These are phyloP conservation scores for Claviceps fusiformis DNA, from an alignment of 2,329 filamentous ascomycete genomes.

Conservation along the genomic window DNA sequence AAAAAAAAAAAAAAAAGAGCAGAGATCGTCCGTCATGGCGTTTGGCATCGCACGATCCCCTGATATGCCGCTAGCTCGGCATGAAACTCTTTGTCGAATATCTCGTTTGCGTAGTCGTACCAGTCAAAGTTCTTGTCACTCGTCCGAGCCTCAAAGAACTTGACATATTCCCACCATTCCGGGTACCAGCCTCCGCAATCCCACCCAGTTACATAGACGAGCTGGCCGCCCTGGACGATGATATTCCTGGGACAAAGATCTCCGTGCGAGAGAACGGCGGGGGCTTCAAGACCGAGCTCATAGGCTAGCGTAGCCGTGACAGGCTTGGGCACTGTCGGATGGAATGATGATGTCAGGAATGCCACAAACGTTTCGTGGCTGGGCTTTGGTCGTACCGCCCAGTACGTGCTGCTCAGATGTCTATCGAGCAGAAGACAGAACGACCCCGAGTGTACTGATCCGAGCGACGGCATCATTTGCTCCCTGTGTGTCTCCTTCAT, in stretches of 20 bases:
- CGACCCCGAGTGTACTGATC: slow-evolving; percentile 8
- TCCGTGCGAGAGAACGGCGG: slow-evolving; percentile 13
- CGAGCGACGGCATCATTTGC: slow-evolving; percentile 1
- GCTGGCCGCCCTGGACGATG: slow-evolving; percentile 12
- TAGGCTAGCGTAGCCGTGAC: slow-evolving; percentile 11
- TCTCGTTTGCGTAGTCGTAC: slow-evolving; percentile 18
- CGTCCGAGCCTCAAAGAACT: slow-evolving; percentile 20
- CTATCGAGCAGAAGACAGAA: slow-evolving; percentile 14
- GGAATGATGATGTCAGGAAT: slow-evolving; percentile 15
- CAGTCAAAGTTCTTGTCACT: slow-evolving; percentile 15
- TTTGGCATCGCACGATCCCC: slow-evolving; percentile 16
- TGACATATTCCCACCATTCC: slow-evolving; percentile 22
- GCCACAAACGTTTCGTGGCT: slow-evolving; percentile 11
- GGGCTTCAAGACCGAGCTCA: slow-evolving; percentile 9
- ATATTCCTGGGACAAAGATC: slow-evolving; percentile 17
- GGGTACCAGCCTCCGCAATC: slow-evolving; percentile 20
- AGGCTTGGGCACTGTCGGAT: slow-evolving; percentile 12
- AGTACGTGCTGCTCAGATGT: slow-evolving; percentile 13
- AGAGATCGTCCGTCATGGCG: background rate
- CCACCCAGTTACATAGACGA: slow-evolving; percentile 17
- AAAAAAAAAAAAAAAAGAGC: no score
- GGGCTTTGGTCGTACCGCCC: slow-evolving; percentile 12
- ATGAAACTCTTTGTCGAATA: slow-evolving; percentile 13
- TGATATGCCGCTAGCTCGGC: slow-evolving; percentile 19
- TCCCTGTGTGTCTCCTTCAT: slow-evolving; percentile 9